Percentiles rank a stretch among this genome's conserved stretches.
phyloP scores from a whole-genome alignment of 257 asterid species.

The Marsdenia floribunda region DNA sequence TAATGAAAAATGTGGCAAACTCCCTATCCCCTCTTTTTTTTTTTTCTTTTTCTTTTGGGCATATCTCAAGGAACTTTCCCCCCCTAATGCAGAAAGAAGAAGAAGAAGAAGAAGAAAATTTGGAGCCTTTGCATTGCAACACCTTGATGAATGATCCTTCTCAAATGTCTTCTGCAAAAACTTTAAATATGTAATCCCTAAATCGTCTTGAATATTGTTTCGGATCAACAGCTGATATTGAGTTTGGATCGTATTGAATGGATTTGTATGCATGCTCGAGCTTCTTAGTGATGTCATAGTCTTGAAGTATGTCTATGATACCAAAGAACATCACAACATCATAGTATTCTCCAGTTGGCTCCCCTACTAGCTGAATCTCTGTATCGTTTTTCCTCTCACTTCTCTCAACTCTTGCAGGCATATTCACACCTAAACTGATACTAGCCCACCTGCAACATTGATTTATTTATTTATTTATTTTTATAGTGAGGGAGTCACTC shows the following conservation, averaged over 20 bases:
- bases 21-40: not conserved
- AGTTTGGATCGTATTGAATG: slow-evolving; percentile 81
- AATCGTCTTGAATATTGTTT: slow-evolving; percentile 77
- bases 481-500: not conserved
- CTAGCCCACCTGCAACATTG: slow-evolving; percentile 62
- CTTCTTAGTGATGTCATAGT: slow-evolving; percentile 88
- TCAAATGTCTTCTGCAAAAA: slow-evolving; percentile 71
- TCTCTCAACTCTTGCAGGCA: slow-evolving; percentile 93
- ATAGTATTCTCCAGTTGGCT: slow-evolving; percentile 82
- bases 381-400: slow-evolving; percentile 52
- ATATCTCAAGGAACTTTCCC: not conserved
- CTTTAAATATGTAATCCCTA: slow-evolving; percentile 81
- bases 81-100: not conserved
- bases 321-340: slow-evolving; percentile 85
- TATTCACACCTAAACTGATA: slow-evolving; percentile 72
- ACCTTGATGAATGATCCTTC: not conserved
- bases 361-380: slow-evolving; percentile 71
- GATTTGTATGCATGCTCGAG: slow-evolving; percentile 96
- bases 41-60: not conserved
- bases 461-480: not conserved
- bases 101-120: not conserved
- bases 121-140: not conserved
- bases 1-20: not conserved
- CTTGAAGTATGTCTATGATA: slow-evolving; percentile 93
- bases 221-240: slow-evolving; percentile 96